Percentiles rank a stretch among this genome's conserved stretches.
Evolutionary conservation across 2,329 filamentous ascomycete species (phyloP).

Genomic region (Colletotrichum tabaci): DNA sequence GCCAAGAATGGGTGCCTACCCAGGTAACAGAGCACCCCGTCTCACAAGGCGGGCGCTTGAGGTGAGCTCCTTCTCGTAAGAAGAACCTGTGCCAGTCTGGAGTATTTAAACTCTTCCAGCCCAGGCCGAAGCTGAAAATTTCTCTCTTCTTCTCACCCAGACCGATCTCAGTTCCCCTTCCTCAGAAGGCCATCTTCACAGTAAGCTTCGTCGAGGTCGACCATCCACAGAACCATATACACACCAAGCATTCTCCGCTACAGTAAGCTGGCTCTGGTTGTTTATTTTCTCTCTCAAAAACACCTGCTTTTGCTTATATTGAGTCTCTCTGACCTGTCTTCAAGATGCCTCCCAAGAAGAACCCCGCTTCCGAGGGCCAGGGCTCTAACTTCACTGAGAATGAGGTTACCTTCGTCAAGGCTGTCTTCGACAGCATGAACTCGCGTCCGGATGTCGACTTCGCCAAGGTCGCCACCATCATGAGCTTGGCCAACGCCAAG

Average conservation of each 20-base stretch:
- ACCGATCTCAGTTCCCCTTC: not conserved
- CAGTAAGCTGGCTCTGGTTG: not conserved
- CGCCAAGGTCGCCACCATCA: conserved; percentile 53
- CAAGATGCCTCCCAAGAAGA: conserved; percentile 54
- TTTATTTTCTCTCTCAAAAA: not conserved
- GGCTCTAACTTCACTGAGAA: conserved; percentile 50
- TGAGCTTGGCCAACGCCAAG: conserved; percentile 56
- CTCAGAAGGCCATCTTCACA: not conserved
- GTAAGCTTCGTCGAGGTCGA: not conserved
- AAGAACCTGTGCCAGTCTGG: not conserved
- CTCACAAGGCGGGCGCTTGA: conserved; percentile 18
- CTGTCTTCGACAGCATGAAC: conserved; percentile 59
- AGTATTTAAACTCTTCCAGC: not conserved
- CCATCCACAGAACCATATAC: not conserved
- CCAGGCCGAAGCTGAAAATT: not conserved
- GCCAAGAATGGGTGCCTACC: not conserved
- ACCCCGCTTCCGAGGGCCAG: conserved; percentile 38
- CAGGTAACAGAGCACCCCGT: not conserved
- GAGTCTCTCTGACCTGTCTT: not conserved
- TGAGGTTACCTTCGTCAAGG: conserved; percentile 58
- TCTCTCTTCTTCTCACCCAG: not conserved
- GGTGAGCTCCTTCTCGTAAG: conserved; percentile 11
- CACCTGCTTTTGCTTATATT: not conserved
- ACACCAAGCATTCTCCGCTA: not conserved
- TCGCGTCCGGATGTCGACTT: conserved; percentile 59